Conservation (phyloP, 108 stramenopile genomes). For the Pelagomonas calceolata region DNA sequence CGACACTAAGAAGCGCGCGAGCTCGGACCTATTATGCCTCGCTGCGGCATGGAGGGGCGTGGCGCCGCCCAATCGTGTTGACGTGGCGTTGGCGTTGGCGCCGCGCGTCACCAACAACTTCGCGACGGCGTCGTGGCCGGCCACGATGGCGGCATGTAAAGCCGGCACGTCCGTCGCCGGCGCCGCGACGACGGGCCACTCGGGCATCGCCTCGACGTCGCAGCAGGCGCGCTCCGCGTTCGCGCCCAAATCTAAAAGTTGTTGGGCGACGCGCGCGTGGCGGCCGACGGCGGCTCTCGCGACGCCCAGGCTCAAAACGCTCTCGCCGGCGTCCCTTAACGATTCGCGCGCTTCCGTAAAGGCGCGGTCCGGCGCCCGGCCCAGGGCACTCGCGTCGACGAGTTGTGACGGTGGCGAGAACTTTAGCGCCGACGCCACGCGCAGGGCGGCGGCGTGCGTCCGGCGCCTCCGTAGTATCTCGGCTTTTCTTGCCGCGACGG, state of each 20-base stretch:
- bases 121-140: neutral
- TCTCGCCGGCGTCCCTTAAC: neutral
- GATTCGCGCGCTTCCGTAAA: neutral
- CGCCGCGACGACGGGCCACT: neutral
- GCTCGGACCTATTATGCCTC: neutral
- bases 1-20: neutral
- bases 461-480: neutral
- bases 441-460: neutral
- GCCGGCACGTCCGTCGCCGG: neutral
- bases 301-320: neutral
- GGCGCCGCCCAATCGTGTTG: neutral
- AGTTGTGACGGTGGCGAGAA: too few relatives aligned
- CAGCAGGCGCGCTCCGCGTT: neutral
- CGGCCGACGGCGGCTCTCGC: neutral
- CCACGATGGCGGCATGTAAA: neutral
- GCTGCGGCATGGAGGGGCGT: neutral
- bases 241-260: neutral
- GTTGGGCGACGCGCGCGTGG: neutral
- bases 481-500: neutral
- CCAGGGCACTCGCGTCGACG: too few relatives aligned
- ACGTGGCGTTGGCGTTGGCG: neutral
- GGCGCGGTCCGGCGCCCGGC: too few relatives aligned
- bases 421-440: neutral
- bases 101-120: neutral
- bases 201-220: neutral